Conservation (phyloP, 2,329 filamentous ascomycete species). For the Colletotrichum melonis region DNA sequence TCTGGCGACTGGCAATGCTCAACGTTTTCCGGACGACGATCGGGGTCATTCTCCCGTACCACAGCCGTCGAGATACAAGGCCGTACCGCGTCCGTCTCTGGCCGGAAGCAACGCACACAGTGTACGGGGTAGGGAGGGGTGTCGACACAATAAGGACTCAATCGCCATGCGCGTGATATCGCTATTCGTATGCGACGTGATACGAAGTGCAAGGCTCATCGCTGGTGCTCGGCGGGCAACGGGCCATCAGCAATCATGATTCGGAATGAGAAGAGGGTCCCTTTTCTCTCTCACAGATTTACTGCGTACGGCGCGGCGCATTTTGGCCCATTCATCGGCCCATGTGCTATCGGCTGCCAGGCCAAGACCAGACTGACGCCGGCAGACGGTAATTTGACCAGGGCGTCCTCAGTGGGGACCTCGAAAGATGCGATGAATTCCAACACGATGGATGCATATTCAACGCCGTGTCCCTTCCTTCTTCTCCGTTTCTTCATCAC, state of each 20-base stretch:
- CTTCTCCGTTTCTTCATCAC: neutral
- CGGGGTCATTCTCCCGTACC: constrained; percentile 11
- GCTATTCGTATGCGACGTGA: constrained; percentile 13
- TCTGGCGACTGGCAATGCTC: constrained; percentile 13
- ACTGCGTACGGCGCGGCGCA: constrained; percentile 7
- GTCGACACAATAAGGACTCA: neutral
- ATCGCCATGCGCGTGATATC: neutral
- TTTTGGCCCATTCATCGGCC: constrained; percentile 20
- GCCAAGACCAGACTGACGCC: constrained; percentile 28
- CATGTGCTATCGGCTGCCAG: constrained; percentile 25
- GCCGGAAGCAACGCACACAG: constrained; percentile 11
- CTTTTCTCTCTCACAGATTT: neutral
- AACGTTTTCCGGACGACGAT: constrained; percentile 25
- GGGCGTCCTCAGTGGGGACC: constrained; percentile 7
- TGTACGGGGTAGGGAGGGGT: constrained; percentile 1
- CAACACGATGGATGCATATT: constrained; percentile 15
- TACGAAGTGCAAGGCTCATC: constrained; percentile 28
- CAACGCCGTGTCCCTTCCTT: neutral
- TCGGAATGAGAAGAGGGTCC: constrained; percentile 25
- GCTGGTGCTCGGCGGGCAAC: constrained; percentile 22
- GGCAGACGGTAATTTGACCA: constrained; percentile 26
- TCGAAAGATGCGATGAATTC: constrained; percentile 30
- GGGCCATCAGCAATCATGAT: constrained; percentile 12
- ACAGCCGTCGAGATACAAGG: constrained; percentile 4
- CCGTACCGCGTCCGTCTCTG: constrained; percentile 19